Conservation (phyloP, 306 rosid species). For the Quercus mongolica region DNA sequence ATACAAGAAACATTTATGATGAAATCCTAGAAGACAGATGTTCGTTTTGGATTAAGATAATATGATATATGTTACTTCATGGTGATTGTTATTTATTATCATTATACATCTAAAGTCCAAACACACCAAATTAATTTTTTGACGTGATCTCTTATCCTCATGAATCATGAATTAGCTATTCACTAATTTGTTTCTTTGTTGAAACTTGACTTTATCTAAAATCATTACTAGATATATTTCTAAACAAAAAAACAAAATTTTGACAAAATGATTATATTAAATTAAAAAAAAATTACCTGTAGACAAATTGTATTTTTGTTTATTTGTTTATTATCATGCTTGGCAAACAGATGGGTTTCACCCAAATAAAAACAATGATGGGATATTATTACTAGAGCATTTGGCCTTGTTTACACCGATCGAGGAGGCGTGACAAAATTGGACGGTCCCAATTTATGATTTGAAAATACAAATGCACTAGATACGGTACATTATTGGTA, state of each 20-base stretch:
- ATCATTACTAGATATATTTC: no score
- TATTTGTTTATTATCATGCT: background rate
- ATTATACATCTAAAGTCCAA: no score
- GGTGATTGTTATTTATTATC: no score
- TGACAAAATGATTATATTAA: no score
- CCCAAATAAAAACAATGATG: constrained; percentile 1
- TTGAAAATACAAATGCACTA: background rate
- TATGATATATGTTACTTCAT: no score
- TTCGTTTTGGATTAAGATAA: no score
- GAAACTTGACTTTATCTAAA: background rate
- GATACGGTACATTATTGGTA: constrained; percentile 6
- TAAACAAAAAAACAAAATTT: no score
- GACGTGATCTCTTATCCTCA: no score
- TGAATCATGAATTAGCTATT: no score
- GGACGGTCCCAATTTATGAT: constrained; percentile 32
- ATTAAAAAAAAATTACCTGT: background rate
- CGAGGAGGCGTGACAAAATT: constrained; percentile 11
- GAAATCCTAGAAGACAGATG: no score
- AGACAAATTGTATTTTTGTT: background rate
- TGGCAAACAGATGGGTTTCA: background rate
- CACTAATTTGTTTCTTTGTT: background rate
- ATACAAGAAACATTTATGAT: background rate
- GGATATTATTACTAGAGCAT: constrained; percentile 23
- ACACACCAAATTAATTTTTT: no score
- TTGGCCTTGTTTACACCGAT: constrained; percentile 19